phyloP scores from a whole-genome alignment of 495 filamentous ascomycete species.

The Cercophora sp. region DNA sequence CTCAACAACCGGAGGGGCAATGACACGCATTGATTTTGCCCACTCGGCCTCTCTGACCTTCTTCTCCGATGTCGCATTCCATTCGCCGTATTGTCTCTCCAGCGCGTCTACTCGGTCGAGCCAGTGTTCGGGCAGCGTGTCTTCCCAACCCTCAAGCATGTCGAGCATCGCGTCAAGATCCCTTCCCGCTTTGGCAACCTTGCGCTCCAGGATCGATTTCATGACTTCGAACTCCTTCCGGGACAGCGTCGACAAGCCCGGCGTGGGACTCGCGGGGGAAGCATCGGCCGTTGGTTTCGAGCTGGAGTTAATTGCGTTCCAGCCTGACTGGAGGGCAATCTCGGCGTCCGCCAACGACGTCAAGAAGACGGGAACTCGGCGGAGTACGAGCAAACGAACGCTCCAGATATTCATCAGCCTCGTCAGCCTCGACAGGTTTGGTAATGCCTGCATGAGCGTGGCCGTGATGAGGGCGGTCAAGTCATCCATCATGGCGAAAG shows the following conservation, averaged over 20 bases:
- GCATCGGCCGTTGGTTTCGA: not conserved
- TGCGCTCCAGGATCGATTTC: constrained; percentile 58
- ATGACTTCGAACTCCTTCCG: constrained; percentile 58
- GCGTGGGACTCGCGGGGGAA: constrained; percentile 8
- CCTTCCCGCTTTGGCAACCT: constrained; percentile 65
- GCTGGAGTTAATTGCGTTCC: constrained; percentile 50
- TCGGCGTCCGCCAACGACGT: constrained; percentile 61
- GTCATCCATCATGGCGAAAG: constrained; percentile 62
- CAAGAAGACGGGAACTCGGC: constrained; percentile 65
- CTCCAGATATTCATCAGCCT: constrained; percentile 70
- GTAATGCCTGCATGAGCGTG: constrained; percentile 79
- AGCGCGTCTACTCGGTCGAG: constrained; percentile 76
- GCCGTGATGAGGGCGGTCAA: constrained; percentile 86
- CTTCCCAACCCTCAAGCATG: constrained; percentile 71
- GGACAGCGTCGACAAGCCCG: constrained; percentile 30
- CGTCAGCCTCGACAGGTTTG: constrained; percentile 69
- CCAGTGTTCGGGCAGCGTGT: constrained; percentile 83
- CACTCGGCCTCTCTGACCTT: constrained; percentile 35
- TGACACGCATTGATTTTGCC: constrained; percentile 12
- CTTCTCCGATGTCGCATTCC: constrained; percentile 53
- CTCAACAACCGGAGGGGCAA: not conserved
- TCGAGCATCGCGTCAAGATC: constrained; percentile 82
- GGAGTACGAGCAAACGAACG: constrained; percentile 67
- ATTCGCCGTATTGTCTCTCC: constrained; percentile 74
- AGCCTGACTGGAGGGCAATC: constrained; percentile 58